Base-by-base conservation (phyloP, 306 rosid genomes). In the Bauhinia variegata region DNA sequence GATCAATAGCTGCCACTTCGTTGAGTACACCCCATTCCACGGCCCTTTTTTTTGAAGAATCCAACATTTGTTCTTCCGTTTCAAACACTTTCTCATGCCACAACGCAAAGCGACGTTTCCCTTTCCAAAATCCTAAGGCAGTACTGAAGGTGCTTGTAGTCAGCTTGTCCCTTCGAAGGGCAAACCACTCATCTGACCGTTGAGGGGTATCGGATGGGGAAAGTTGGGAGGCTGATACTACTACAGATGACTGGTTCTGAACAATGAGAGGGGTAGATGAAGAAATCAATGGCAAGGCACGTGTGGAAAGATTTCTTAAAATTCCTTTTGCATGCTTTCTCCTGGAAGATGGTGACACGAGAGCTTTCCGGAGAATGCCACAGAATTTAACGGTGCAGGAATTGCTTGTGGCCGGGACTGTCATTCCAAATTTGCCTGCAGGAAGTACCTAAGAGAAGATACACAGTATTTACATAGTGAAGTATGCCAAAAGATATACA, bases 71-170 rank as follows among this genome's bases (percentile, higher is more conserved):
- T 33, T 63, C 32, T 72, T 84, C 87, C 0, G 83, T 52, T 31
- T 53, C 75, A 74, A 82, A 90, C 7, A 88, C 96, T 78, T 95
- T 90, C 83, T 95, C 96, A 0, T 80, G 66, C 99, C 99, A 93
- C 10, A 93, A 79, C 88, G 88, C 96, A 10, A 55, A 23, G 9
- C 99, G 85, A 1, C 99, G 95, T 2, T 33, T 71, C 62, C 97
- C 96, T 55, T 85, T 95, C 97, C 97, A 95, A 64, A 95, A 95
- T 0, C 99, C 99, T 57, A 95, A 79, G 19, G 91, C 97, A 6
- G 99, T 90, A 61, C 99, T 83, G 80, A 95, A 95, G 14, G 99
- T 86, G 84, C 97, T 88, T 6, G 97, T 88, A 14, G 97, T 95
- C 42, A 95, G 88, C 77, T 60, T 95, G 79, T 95, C 88, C 86